A percentile compares a stretch with the other conserved stretches of the same genome.
Evolutionary conservation across 2,329 filamentous ascomycete species (phyloP).

Genomic region (Fusarium nygamai): DNA sequence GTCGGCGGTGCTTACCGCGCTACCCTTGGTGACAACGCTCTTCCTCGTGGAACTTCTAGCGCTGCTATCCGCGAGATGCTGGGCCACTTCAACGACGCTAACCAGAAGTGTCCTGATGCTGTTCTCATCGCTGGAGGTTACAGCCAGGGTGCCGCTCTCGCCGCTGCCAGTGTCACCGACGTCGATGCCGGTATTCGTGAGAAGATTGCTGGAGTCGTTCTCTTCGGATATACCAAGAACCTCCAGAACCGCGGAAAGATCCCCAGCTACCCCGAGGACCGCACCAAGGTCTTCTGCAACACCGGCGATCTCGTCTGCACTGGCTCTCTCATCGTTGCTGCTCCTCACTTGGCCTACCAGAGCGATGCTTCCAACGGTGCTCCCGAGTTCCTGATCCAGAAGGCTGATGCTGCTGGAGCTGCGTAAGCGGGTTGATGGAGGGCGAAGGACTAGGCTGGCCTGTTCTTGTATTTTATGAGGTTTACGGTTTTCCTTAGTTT

Average conservation of each 20-base stretch:
- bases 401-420: conserved; percentile 13
- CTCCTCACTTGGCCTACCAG: conserved; percentile 25
- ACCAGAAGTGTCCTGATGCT: conserved; percentile 55
- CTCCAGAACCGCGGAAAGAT: conserved; percentile 53
- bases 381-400: conserved; percentile 30
- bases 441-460: conserved; percentile 2
- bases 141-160: conserved; percentile 56
- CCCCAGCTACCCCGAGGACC: conserved; percentile 48
- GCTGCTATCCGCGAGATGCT: conserved; percentile 54
- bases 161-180: conserved; percentile 52
- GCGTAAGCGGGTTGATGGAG: background rate
- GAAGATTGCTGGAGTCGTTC: conserved; percentile 50
- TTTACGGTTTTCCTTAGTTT: background rate
- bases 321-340: conserved; percentile 46
- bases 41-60: conserved; percentile 50
- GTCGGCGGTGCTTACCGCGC: conserved; percentile 54
- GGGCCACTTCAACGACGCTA: conserved; percentile 52
- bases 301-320: conserved; percentile 49
- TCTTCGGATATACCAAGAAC: conserved; percentile 57
- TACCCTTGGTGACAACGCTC: conserved; percentile 48
- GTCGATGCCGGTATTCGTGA: conserved; percentile 44
- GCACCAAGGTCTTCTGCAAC: conserved; percentile 53
- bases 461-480: conserved; percentile 8
- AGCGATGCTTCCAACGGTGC: conserved; percentile 1
- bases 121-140: conserved; percentile 55